These are phyloP conservation scores for Backusella psychrophila DNA, from an alignment of 192 early-diverging fungal species.

Conservation along the genomic window DNA sequence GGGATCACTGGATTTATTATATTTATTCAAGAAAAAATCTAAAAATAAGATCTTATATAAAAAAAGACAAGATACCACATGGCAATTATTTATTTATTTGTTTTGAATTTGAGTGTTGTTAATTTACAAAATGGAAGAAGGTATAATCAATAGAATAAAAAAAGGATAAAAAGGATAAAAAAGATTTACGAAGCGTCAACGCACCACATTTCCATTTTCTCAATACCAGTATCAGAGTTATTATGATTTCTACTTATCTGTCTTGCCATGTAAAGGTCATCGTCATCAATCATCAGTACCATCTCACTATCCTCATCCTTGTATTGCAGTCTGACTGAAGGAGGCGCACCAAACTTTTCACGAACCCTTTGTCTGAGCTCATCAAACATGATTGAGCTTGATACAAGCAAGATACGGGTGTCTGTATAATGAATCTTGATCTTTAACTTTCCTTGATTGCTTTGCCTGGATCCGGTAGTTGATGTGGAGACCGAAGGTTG, in stretches of 20 bases:
- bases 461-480: slow-evolving; percentile 7
- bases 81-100: background rate
- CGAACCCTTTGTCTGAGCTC: slow-evolving; percentile 54
- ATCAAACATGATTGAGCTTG: slow-evolving; percentile 43
- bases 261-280: slow-evolving; percentile 80
- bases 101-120: background rate
- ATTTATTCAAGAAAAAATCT: background rate
- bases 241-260: slow-evolving; percentile 49
- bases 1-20: background rate
- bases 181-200: background rate
- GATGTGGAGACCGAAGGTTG: slow-evolving; percentile 21
- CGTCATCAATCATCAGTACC: slow-evolving; percentile 88
- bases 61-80: background rate
- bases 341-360: slow-evolving; percentile 56
- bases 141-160: background rate
- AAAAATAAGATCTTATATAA: background rate
- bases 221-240: slow-evolving; percentile 37
- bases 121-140: background rate
- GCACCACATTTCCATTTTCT: slow-evolving; percentile 61
- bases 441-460: slow-evolving; percentile 37
- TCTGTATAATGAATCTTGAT: slow-evolving; percentile 70
- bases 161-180: background rate
- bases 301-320: slow-evolving; percentile 84
- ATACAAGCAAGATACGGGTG: slow-evolving; percentile 61
- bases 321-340: slow-evolving; percentile 67